Conservation (phyloP, 495 filamentous ascomycete species). For the Penicillium antarcticum region DNA sequence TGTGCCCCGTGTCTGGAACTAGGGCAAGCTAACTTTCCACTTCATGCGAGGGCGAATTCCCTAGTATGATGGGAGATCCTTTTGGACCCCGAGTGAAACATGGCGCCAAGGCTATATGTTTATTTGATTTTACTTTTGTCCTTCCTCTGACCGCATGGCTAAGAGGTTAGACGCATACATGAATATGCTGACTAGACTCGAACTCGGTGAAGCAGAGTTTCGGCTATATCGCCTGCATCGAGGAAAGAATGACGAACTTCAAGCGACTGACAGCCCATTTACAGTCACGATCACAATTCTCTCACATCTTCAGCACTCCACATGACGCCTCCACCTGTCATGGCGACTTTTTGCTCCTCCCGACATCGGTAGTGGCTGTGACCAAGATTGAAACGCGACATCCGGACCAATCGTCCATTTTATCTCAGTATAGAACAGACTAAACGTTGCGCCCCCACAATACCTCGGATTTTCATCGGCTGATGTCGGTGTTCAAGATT, state of each 20-base stretch:
- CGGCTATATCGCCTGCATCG: neutral
- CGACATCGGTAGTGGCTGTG: neutral
- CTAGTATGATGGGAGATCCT: slow-evolving; percentile 12
- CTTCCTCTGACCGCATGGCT: slow-evolving; percentile 17
- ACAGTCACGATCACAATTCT: neutral
- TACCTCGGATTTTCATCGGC: neutral
- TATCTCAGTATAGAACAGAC: neutral
- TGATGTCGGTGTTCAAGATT: slow-evolving; percentile 5
- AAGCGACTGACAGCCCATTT: neutral
- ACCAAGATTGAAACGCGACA: neutral
- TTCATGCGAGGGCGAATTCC: slow-evolving; percentile 17
- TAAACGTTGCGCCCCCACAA: neutral
- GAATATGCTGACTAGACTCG: neutral
- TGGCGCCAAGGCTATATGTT: neutral
- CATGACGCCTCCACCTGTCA: slow-evolving; percentile 6
- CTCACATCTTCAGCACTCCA: neutral
- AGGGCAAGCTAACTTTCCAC: slow-evolving; percentile 8
- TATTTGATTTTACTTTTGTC: neutral
- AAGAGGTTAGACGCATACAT: slow-evolving; percentile 4
- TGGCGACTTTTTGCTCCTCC: slow-evolving; percentile 13
- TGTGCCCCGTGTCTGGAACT: neutral
- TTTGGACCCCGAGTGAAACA: neutral
- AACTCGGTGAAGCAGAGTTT: neutral
- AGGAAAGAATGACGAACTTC: neutral
- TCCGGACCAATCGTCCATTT: slow-evolving; percentile 5